These are phyloP conservation scores for Sphenostylis stenocarpa DNA, from an alignment of 306 rosid genomes.

Conservation along the genomic window DNA sequence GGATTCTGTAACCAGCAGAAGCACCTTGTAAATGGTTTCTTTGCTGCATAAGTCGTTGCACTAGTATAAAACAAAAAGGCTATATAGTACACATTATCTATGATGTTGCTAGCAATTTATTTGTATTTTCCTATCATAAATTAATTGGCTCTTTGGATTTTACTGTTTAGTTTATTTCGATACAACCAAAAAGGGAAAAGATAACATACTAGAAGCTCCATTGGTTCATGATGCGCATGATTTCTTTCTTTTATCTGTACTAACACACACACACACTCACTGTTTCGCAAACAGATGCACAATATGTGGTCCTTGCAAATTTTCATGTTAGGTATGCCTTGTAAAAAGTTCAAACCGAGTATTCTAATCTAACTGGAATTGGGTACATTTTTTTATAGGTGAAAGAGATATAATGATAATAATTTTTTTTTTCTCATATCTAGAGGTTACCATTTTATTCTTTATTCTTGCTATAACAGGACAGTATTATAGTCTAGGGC, in stretches of 20 bases:
- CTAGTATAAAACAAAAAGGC: slow-evolving; percentile 4
- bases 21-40: not conserved
- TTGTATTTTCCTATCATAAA: not conserved
- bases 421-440: not conserved
- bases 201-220: slow-evolving; percentile 23
- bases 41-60: slow-evolving; percentile 1
- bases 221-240: slow-evolving; percentile 25
- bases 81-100: not conserved
- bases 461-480: slow-evolving; percentile 11
- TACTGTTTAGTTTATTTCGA: slow-evolving; percentile 28
- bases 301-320: not conserved
- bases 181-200: slow-evolving; percentile 1
- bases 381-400: not conserved
- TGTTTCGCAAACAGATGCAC: not conserved
- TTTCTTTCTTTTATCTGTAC: slow-evolving; percentile 1
- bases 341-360: not conserved
- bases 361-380: slow-evolving; percentile 19
- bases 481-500: not conserved
- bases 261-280: not conserved
- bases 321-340: slow-evolving; percentile 26
- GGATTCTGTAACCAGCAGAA: not conserved
- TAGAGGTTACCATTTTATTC: slow-evolving; percentile 13
- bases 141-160: slow-evolving; percentile 19
- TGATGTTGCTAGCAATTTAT: slow-evolving; percentile 15
- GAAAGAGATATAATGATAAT: slow-evolving; percentile 1